A percentile compares a stretch with the other conserved stretches of the same genome.
Evolutionary conservation across 768 basidiomycete genomes (phyloP).

Genomic region (Psilocybe subaeruginosa): DNA sequence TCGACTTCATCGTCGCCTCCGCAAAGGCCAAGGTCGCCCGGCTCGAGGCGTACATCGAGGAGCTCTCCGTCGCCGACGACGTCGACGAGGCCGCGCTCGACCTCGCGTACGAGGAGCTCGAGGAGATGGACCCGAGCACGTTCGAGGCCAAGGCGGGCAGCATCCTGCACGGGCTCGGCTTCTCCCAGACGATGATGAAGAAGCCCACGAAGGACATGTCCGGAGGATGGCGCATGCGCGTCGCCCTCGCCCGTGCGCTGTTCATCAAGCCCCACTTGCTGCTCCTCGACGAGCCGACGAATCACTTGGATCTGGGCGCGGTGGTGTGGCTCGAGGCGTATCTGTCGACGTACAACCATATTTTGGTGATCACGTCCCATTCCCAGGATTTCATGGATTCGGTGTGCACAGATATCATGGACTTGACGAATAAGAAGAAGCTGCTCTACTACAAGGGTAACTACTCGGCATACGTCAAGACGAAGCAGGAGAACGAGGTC

Average conservation of each 20-base stretch:
- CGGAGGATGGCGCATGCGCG: constrained; percentile 99
- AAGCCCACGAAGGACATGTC: constrained; percentile 98
- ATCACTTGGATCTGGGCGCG: constrained; percentile 94
- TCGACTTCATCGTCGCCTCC: constrained; percentile 94
- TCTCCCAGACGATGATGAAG: constrained; percentile 89
- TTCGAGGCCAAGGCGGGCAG: constrained; percentile 96
- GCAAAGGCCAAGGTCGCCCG: constrained; percentile 92
- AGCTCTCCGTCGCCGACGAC: constrained; percentile 85
- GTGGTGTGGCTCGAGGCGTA: constrained; percentile 99
- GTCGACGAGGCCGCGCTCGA: constrained; percentile 91
- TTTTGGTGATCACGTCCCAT: constrained; percentile 95
- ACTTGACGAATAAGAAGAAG: constrained; percentile 90
- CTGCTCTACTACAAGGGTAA: constrained; percentile 95
- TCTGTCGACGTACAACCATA: constrained; percentile 97
- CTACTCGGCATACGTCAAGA: constrained; percentile 96
- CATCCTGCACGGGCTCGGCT: constrained; percentile 97
- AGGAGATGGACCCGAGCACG: constrained; percentile 93
- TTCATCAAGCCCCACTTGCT: constrained; percentile 97
- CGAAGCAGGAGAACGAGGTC: constrained; percentile 95
- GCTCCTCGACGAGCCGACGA: constrained; percentile 91
- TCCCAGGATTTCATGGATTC: constrained; percentile 99
- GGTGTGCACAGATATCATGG: constrained; percentile 98
- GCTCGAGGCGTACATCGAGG: constrained; percentile 93
- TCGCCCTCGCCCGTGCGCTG: constrained; percentile 92
- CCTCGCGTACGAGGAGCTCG: constrained; percentile 90